These are phyloP conservation scores for Aspergillus nidulans DNA, from an alignment of 495 filamentous ascomycete genomes.

Conservation along the genomic window DNA sequence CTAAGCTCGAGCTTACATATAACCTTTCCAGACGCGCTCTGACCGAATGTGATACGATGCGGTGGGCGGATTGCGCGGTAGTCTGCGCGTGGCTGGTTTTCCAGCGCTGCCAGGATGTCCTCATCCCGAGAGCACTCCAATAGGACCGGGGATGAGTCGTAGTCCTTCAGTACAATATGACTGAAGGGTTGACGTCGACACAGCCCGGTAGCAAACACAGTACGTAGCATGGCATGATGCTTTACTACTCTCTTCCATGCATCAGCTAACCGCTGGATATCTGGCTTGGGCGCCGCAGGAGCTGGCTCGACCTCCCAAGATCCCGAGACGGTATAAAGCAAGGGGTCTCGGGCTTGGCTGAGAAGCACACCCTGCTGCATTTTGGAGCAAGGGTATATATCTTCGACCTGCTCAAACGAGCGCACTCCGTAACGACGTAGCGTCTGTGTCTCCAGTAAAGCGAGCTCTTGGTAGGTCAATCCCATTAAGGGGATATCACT, in stretches of 20 bases:
- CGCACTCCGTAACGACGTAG: slow-evolving; percentile 46
- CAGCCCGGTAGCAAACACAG: slow-evolving; percentile 46
- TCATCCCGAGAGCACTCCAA: slow-evolving; percentile 32
- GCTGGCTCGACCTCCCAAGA: slow-evolving; percentile 55
- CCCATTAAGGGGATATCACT: slow-evolving; percentile 61
- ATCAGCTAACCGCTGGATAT: slow-evolving; percentile 32
- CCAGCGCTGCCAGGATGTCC: slow-evolving; percentile 29
- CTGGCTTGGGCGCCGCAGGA: slow-evolving; percentile 25
- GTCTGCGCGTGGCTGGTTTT: slow-evolving; percentile 30
- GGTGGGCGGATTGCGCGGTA: slow-evolving; percentile 28
- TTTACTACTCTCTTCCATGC: slow-evolving; percentile 49
- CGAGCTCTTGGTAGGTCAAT: slow-evolving; percentile 54
- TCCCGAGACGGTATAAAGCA: slow-evolving; percentile 56
- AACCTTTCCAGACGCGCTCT: slow-evolving; percentile 35
- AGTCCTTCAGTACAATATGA: slow-evolving; percentile 48
- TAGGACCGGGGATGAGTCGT: slow-evolving; percentile 23
- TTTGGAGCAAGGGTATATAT: slow-evolving; percentile 62
- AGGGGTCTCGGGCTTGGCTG: slow-evolving; percentile 51
- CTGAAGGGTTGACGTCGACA: slow-evolving; percentile 42
- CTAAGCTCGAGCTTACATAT: slow-evolving; percentile 54
- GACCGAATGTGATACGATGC: slow-evolving; percentile 48
- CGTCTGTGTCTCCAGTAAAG: slow-evolving; percentile 38
- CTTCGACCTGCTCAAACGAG: slow-evolving; percentile 44
- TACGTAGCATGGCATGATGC: slow-evolving; percentile 49
- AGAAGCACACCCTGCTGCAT: slow-evolving; percentile 66